Percentiles rank a stretch among this genome's conserved stretches.
These are phyloP conservation scores for Quercus wislizeni DNA, from an alignment of 306 rosid genomes.

Conservation along the genomic window DNA sequence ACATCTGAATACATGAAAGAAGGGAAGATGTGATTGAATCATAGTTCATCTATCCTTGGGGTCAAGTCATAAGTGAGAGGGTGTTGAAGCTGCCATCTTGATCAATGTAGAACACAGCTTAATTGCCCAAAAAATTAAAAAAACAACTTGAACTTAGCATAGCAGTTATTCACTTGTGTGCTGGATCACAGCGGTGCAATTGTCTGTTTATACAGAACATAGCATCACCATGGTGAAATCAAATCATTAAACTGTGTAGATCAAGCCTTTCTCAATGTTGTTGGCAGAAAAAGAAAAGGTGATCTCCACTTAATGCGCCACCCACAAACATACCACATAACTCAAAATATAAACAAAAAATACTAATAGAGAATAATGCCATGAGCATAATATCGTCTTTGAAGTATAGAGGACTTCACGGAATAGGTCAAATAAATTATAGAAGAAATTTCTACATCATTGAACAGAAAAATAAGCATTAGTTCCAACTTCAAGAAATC, in stretches of 20 bases:
- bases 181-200: neutral
- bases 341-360: conserved; percentile 7
- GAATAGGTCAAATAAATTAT: neutral
- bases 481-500: neutral
- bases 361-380: too few species aligned
- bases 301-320: too few species aligned
- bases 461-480: conserved; percentile 8
- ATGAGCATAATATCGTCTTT: neutral
- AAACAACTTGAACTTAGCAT: neutral
- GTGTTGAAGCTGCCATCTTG: neutral
- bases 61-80: neutral
- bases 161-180: neutral
- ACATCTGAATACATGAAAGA: neutral
- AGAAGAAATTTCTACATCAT: conserved; percentile 1
- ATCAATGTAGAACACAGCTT: neutral
- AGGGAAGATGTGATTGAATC: neutral
- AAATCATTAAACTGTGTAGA: too few species aligned
- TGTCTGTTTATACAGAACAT: neutral
- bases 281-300: too few species aligned
- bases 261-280: too few species aligned
- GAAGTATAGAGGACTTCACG: too few species aligned
- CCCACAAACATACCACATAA: too few species aligned
- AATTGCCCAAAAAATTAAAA: neutral
- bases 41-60: neutral
- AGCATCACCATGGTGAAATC: neutral